phyloP scores from a whole-genome alignment of 768 basidiomycete genomes.

The Neoboletus magnificus region DNA sequence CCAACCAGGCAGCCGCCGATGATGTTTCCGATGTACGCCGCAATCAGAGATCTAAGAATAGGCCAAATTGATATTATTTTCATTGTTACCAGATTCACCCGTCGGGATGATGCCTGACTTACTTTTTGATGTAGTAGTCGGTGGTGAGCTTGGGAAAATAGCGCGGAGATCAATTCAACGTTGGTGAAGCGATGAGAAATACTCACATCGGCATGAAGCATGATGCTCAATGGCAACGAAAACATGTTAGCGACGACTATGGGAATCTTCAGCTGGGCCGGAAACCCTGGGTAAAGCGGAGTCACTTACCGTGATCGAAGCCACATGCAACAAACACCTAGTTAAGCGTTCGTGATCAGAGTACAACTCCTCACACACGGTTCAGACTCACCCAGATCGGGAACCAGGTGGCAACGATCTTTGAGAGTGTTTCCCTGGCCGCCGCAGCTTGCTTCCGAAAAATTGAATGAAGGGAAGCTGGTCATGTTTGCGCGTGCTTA shows the following conservation, averaged over 20 bases:
- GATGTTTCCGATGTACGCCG: conserved; percentile 63
- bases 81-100: not conserved
- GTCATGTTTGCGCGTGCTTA: conserved; percentile 29
- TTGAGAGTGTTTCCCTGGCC: conserved; percentile 65
- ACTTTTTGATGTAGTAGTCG: conserved; percentile 66
- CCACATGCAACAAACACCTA: conserved; percentile 69
- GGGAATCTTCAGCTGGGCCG: not conserved
- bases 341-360: not conserved
- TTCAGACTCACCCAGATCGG: conserved; percentile 60
- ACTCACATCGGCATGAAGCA: conserved; percentile 64
- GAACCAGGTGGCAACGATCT: conserved; percentile 67
- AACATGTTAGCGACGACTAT: conserved; percentile 76
- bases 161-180: not conserved
- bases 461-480: not conserved
- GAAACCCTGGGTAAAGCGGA: not conserved
- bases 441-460: conserved; percentile 59
- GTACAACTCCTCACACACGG: not conserved
- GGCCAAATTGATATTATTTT: not conserved
- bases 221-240: conserved; percentile 64
- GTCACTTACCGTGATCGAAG: conserved; percentile 69
- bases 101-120: conserved; percentile 19
- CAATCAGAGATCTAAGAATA: conserved; percentile 53
- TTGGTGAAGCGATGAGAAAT: not conserved
- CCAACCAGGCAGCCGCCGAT: conserved; percentile 64
- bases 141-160: conserved; percentile 24